phyloP scores from a whole-genome alignment of 345 rosid genomes.

The Arabidopsis arenosa region DNA sequence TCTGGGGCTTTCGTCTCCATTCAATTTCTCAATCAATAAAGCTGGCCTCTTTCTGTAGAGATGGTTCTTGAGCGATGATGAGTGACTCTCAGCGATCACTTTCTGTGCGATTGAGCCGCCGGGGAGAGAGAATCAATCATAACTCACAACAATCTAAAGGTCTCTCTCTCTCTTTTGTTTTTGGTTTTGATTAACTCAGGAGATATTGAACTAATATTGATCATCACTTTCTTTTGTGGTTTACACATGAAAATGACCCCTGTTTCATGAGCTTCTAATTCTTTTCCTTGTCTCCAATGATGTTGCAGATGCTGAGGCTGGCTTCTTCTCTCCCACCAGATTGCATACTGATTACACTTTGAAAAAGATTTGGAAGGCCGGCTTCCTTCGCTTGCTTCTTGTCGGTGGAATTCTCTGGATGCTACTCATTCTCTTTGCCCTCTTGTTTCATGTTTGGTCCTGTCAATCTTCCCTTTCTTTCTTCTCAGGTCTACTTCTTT shows the following conservation, averaged over 20 bases:
- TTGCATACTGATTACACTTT: constrained; percentile 55
- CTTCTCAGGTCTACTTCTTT: constrained; percentile 60
- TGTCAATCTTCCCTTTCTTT: constrained; percentile 76
- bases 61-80: constrained; percentile 42
- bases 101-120: constrained; percentile 65
- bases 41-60: too few species aligned
- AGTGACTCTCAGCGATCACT: constrained; percentile 57
- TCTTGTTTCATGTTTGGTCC: constrained; percentile 85
- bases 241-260: too few species aligned
- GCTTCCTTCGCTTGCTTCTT: constrained; percentile 77
- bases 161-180: background rate
- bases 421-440: constrained; percentile 74
- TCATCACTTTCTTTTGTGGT: too few species aligned
- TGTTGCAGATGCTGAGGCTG: constrained; percentile 57
- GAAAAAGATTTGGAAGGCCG: constrained; percentile 68
- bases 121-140: constrained; percentile 60
- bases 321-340: constrained; percentile 61
- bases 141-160: constrained; percentile 52
- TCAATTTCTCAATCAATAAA: too few species aligned
- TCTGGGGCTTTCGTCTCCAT: too few species aligned
- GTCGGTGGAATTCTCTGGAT: constrained; percentile 87
- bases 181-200: too few species aligned
- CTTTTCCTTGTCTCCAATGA: background rate
- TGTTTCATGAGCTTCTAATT: too few species aligned
- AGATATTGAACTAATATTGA: too few species aligned